phyloP scores from a whole-genome alignment of 768 basidiomycete species.

The Auriscalpium microsporum region DNA sequence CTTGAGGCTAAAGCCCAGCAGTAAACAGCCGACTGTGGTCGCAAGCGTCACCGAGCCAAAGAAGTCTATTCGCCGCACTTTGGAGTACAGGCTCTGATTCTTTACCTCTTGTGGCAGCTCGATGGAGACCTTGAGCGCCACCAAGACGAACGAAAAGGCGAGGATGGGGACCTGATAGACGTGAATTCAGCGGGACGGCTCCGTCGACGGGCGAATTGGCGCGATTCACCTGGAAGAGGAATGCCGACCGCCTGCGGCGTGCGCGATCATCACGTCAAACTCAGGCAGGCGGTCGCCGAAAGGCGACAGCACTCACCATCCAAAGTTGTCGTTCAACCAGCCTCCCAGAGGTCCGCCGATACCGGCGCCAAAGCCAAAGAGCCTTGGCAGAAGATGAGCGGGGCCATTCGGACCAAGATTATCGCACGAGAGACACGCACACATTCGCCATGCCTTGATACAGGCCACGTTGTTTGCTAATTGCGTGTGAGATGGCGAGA shows the following conservation, averaged over 20 bases:
- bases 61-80: conserved; percentile 75
- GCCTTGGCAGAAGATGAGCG: conserved; percentile 29
- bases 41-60: conserved; percentile 79
- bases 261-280: no score
- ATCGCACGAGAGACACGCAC: conserved; percentile 32
- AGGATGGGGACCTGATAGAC: conserved; percentile 63
- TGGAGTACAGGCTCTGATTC: conserved; percentile 49
- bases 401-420: not conserved
- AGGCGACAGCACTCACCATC: conserved; percentile 45
- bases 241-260: conserved; percentile 65
- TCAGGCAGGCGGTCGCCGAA: not conserved
- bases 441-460: conserved; percentile 91
- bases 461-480: conserved; percentile 75
- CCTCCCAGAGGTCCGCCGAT: conserved; percentile 76
- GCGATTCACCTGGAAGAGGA: conserved; percentile 66
- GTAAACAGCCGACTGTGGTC: conserved; percentile 53
- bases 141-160: conserved; percentile 58
- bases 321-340: conserved; percentile 78
- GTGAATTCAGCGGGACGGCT: no score
- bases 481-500: not conserved
- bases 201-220: no score
- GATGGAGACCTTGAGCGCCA: conserved; percentile 73
- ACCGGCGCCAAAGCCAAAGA: conserved; percentile 79
- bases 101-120: conserved; percentile 58
- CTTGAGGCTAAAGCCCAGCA: conserved; percentile 72